Base-by-base conservation (phyloP, 176 grass and related monocot genomes). In the Metroxylon sagu region DNA sequence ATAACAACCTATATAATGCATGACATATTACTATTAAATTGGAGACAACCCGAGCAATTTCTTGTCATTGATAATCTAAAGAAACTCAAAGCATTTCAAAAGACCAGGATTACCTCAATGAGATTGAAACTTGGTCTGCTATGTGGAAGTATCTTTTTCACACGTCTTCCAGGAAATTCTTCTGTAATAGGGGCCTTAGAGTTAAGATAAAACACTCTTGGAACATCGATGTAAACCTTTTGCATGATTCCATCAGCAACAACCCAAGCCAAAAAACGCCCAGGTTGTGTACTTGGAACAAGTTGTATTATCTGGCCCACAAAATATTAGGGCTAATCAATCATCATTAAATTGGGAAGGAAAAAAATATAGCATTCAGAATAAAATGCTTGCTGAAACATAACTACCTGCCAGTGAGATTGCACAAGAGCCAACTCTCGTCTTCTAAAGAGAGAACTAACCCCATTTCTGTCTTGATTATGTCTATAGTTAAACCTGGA, bases 111-210 rank as follows among this genome's bases (percentile, higher is more conserved):
- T 76, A 90, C 92, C 92, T 97, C 92, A 76, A 97, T 78, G 26
- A 97, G 92, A 78, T 90, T 90, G 77, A 79, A 90, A 64, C 64
- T 77, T 57, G 92, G 83, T 74, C 72, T 81, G 74, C 86, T 77
- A 84, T 82, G 92, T 72, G 92, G 92, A 85, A 97, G 92, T 85
- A 88, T 80, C 72, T 97, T 97, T 80, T 90, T 90, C 19, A 97
- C 83, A 54, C 75, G 65, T 67, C 87, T 87, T 74, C 92, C 86
- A 70, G 92, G 75, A 79, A 97, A 90, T 62, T 90, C 83, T 70
- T 97, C 83, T 69, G 77, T 79, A 31, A 90, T 57, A 73, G 82
- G 75, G 65, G 85, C 82, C 83, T 77, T 97, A 3, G 86, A 79
- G 69, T 97, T 97, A 53, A 90, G 73, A 75, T 90, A 97, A 70